Conservation (phyloP, 306 rosid genomes). For the Gleditsia sinensis region DNA sequence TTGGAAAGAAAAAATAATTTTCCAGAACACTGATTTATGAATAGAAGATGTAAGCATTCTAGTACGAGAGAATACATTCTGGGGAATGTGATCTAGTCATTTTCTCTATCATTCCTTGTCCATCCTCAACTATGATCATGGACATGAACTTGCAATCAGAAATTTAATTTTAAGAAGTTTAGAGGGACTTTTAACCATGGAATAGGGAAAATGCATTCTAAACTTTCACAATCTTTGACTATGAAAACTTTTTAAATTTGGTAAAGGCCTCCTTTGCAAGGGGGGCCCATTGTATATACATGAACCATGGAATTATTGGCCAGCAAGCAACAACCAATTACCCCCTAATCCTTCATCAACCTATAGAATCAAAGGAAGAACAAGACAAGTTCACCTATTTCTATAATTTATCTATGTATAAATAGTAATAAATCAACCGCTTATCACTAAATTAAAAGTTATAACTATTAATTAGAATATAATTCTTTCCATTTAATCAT, state of each 20-base stretch:
- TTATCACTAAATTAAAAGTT: no score
- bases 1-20: background rate
- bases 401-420: no score
- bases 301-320: no score
- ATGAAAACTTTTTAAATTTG: conserved; percentile 32
- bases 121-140: conserved; percentile 21
- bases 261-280: conserved; percentile 37
- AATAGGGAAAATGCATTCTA: conserved; percentile 42
- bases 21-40: background rate
- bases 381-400: no score
- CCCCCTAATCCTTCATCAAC: no score
- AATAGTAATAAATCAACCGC: no score
- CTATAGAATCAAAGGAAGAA: no score
- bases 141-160: conserved; percentile 36
- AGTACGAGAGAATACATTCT: conserved; percentile 34
- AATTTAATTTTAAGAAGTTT: conserved; percentile 40
- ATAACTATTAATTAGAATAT: no score
- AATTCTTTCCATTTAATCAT: no score
- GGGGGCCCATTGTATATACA: conserved; percentile 40
- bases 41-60: conserved; percentile 25
- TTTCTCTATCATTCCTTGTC: conserved; percentile 19
- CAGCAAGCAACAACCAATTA: no score
- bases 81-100: conserved; percentile 20
- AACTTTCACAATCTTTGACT: conserved; percentile 36
- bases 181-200: conserved; percentile 35